These are phyloP conservation scores for Yarrowia sp. DNA, from an alignment of 805 yeast species.

Conservation along the genomic window DNA sequence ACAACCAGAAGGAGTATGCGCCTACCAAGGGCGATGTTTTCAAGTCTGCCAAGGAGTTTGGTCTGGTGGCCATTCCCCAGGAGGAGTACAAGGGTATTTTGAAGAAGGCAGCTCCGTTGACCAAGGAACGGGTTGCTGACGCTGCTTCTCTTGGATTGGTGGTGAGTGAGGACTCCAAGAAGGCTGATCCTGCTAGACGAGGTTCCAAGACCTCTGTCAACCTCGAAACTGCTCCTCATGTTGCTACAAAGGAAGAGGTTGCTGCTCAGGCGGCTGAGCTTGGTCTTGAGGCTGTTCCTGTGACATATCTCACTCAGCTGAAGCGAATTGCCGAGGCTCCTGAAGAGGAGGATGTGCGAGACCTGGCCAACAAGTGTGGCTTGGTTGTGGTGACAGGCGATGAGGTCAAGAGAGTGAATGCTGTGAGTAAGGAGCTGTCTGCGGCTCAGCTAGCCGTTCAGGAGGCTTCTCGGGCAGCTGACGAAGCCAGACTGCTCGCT, in stretches of 20 bases:
- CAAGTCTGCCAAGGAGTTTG: slow-evolving; percentile 54
- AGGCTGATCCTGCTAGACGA: background rate
- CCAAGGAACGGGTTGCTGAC: slow-evolving; percentile 45
- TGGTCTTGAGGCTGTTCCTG: slow-evolving; percentile 43
- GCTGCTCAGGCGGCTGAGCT: slow-evolving; percentile 44
- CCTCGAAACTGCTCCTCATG: slow-evolving; percentile 17
- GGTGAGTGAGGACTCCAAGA: slow-evolving; percentile 17
- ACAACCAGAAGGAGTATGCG: slow-evolving; percentile 47
- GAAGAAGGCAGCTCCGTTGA: slow-evolving; percentile 41
- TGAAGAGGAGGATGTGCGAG: slow-evolving; percentile 8
- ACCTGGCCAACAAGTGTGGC: slow-evolving; percentile 3
- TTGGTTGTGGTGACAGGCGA: background rate
- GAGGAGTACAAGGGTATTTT: slow-evolving; percentile 55
- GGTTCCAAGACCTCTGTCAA: background rate
- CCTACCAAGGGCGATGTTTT: slow-evolving; percentile 50
- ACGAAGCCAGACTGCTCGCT: background rate
- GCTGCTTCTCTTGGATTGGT: slow-evolving; percentile 45
- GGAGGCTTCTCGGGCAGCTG: background rate
- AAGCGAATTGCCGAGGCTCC: slow-evolving; percentile 23
- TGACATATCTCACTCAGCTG: slow-evolving; percentile 36
- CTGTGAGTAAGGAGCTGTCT: background rate
- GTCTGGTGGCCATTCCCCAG: slow-evolving; percentile 55
- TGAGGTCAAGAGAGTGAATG: background rate
- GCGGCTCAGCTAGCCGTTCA: background rate
- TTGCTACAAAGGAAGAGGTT: slow-evolving; percentile 44